Evolutionary conservation across 345 rosid species (phyloP).

Genomic region (Erucastrum elatum): DNA sequence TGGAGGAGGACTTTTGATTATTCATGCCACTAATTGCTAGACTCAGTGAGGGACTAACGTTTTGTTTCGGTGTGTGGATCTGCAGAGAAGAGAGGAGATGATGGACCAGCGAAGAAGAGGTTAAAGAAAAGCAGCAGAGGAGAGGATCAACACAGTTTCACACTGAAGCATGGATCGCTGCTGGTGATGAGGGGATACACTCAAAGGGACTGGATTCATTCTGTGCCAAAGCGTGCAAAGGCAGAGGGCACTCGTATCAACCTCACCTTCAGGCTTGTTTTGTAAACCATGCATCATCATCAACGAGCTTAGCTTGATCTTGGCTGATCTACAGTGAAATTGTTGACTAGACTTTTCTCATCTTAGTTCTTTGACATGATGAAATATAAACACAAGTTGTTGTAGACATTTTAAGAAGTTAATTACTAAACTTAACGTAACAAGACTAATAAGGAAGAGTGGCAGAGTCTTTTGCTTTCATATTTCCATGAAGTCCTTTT

Average conservation of each 20-base stretch:
- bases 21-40: background rate
- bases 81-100: slow-evolving; percentile 42
- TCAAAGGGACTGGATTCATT: slow-evolving; percentile 90
- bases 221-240: slow-evolving; percentile 80
- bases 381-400: background rate
- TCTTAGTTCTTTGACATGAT: background rate
- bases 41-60: background rate
- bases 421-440: slow-evolving; percentile 65
- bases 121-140: slow-evolving; percentile 40
- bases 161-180: slow-evolving; percentile 77
- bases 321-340: background rate
- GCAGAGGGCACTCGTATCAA: slow-evolving; percentile 64
- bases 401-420: slow-evolving; percentile 65
- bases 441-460: background rate
- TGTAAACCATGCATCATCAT: slow-evolving; percentile 20
- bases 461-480: background rate
- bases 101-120: slow-evolving; percentile 58
- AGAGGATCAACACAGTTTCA: slow-evolving; percentile 58
- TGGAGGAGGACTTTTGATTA: background rate
- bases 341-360: background rate
- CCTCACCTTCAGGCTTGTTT: slow-evolving; percentile 71
- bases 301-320: background rate
- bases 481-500: background rate
- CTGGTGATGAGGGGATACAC: slow-evolving; percentile 84
- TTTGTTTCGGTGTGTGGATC: slow-evolving; percentile 1